Evolutionary conservation across 2,329 filamentous ascomycete species (phyloP), one percentile per base, ranked within the genome.

Genomic region (Talaromyces funiculosus): DNA sequence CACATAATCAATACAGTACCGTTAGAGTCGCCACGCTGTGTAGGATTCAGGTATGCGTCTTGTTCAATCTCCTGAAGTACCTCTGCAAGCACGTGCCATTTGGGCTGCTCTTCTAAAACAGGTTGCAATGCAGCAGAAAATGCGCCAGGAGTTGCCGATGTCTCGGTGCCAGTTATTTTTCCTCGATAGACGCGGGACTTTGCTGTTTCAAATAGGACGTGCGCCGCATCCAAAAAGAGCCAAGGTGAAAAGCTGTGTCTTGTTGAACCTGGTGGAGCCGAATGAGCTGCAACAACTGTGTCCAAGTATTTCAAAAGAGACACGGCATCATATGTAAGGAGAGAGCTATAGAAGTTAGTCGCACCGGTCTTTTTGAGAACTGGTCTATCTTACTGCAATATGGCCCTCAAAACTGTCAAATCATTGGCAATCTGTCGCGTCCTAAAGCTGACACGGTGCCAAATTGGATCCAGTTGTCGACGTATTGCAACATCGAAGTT

Each of bases 1-100:
- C 93, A 97, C 94, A 99, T 97, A 72, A 99, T 90, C 35, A 99
- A 78, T 54, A 96, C 91, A 2, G 90, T 90, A n/a, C 90, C 90
- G 70, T 92, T 96, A 0, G 92, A 96, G 68, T 92, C 90, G 72
- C 94, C 91, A 60, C 84, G 82, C n/a, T 82, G 77, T 8, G 81
- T 78, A 5, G 90, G 89, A 64, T 95, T 92, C 69, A 95, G 88
- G 72, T 95, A 94, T 16, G 91, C 81, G 69, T 96, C 92, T 57
- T 88, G 85, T 69, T 97, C 94, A 66, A 99, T 96, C 74, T 99
- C 94, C 64, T 93, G 88, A 4, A 99, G 78, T 0, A 97, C 87
- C 60, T 97, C 92, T n/a, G 90, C 88, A 18, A 99, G 79, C 16
- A 96, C 80, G 26, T 82, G 81, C 94, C 94, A 99, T 72, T 99